A percentile compares a stretch with the other conserved stretches of the same genome.
Evolutionary conservation across 805 yeast genomes (phyloP).

Genomic region (Starmerella sirachaensis): DNA sequence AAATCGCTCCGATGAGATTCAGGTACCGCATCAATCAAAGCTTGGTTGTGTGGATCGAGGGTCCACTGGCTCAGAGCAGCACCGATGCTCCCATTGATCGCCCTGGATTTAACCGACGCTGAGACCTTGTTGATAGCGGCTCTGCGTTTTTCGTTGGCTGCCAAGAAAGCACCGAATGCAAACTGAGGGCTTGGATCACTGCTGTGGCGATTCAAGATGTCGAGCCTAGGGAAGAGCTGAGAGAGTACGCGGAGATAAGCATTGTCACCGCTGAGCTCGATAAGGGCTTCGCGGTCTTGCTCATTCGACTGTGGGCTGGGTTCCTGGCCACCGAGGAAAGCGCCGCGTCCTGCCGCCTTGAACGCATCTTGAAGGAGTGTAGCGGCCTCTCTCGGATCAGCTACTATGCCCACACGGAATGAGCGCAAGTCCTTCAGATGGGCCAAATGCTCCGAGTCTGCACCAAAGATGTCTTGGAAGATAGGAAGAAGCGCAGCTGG

Average conservation of each 20-base stretch:
- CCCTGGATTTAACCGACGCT: conserved; percentile 31
- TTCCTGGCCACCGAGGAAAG: conserved; percentile 10
- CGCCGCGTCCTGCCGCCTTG: conserved; percentile 2
- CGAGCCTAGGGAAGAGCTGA: conserved; percentile 51
- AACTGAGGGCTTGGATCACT: conserved; percentile 59
- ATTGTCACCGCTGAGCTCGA: conserved; percentile 41
- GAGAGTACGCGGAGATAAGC: conserved; percentile 65
- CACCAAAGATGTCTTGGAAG: conserved; percentile 61
- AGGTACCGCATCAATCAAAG: conserved; percentile 12
- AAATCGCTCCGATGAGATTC: conserved; percentile 28
- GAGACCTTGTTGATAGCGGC: conserved; percentile 37
- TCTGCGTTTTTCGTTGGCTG: conserved; percentile 40
- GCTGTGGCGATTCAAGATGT: conserved; percentile 50
- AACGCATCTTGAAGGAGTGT: conserved; percentile 16
- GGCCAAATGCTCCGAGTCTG: conserved; percentile 26
- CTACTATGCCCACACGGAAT: conserved; percentile 39
- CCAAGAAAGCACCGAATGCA: conserved; percentile 69
- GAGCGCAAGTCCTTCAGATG: conserved; percentile 37
- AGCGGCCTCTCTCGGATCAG: conserved; percentile 33
- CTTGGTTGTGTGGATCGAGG: conserved; percentile 29
- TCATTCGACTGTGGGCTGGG: conserved; percentile 30
- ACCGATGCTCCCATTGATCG: conserved; percentile 38
- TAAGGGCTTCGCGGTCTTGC: conserved; percentile 3
- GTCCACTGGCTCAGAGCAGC: conserved; percentile 62
- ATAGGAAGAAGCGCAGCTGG: conserved; percentile 52